Evolutionary conservation across 1,284 basidiomycete genomes (phyloP).

Genomic region (Volvariella surrecta): DNA sequence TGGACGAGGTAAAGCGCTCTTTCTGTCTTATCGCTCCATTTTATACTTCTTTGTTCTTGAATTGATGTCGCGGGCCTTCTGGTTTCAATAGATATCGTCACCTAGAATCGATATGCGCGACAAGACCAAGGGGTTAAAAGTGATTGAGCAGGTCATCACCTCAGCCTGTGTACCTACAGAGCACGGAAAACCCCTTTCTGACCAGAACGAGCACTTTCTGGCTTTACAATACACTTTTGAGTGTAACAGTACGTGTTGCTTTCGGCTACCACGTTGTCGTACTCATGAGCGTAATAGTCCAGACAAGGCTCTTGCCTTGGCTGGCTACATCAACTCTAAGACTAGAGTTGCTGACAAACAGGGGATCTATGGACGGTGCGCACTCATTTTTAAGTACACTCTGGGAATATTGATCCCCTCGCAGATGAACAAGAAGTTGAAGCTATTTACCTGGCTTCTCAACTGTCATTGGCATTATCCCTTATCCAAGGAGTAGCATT

Average conservation of each 20-base stretch:
- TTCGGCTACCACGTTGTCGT: background rate
- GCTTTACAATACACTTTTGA: constrained; percentile 67
- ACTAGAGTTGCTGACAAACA: constrained; percentile 32
- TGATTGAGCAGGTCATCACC: constrained; percentile 52
- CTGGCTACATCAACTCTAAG: constrained; percentile 30
- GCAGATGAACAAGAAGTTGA: constrained; percentile 35
- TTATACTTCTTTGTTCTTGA: too few species aligned
- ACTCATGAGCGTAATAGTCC: constrained; percentile 31
- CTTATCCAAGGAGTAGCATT: constrained; percentile 78
- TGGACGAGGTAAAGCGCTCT: constrained; percentile 50
- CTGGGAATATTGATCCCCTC: constrained; percentile 1
- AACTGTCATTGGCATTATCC: constrained; percentile 50
- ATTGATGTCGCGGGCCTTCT: background rate
- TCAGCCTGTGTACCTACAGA: constrained; percentile 35
- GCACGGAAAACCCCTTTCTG: constrained; percentile 17
- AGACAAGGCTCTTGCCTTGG: constrained; percentile 52
- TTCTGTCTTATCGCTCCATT: background rate
- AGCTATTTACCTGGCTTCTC: constrained; percentile 32
- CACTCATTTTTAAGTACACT: constrained; percentile 5
- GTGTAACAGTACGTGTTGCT: constrained; percentile 53
- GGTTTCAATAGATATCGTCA: background rate
- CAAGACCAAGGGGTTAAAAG: too few species aligned
- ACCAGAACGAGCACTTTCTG: constrained; percentile 45
- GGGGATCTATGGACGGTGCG: constrained; percentile 29
- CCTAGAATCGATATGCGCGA: too few species aligned